Evolutionary conservation across 768 basidiomycete species (phyloP), one percentile per base, ranked within the genome.

Genomic region (Serendipita vermifera): DNA sequence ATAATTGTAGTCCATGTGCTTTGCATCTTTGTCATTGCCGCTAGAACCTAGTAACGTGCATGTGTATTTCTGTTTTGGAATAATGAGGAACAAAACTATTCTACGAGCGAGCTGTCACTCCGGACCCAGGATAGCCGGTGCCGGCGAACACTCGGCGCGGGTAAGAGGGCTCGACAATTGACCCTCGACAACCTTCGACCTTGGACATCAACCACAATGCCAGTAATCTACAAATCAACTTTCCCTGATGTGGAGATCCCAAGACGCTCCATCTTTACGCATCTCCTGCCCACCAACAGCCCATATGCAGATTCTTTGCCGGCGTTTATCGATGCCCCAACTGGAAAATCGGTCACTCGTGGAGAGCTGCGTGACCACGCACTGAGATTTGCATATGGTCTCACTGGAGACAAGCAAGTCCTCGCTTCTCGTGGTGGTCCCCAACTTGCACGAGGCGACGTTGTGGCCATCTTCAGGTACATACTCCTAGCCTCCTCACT

Each of bases 321-420:
- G 6, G 84, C 83, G 2, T 85, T 80, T 64, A 72, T 88, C 53
- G 85, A 89, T 60, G 82, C 81, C 0, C 65, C 69, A 2, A 76
- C 83, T 0, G 82, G 78, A 3, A 70, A 73, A 0, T 71, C 72
- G 3, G 61, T 89, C 41, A 73, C 82, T 0, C 77, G 87, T 7
- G 72, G 64, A 0, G 73, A 80, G 40, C 67, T 83, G 20, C 74
- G 73, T 33, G 67, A 73, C 3, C 69, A 80, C 15, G 72, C 81
- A 2, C 73, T 86, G 14, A 70, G 75, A 29, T 69, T 88, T 5
- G 84, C 71, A 0, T 69, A 74, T 58, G 85, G 83, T 0, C 68
- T 91, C 9, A n/a, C n/a, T 13, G 17, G 72, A 67, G 20, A 68
- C 73, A 32, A 56, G 32, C 5, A 4, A 31, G 46, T 51, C 15